phyloP scores from a whole-genome alignment of 805 yeast species.

The Wickerhamiella kazuoi region DNA sequence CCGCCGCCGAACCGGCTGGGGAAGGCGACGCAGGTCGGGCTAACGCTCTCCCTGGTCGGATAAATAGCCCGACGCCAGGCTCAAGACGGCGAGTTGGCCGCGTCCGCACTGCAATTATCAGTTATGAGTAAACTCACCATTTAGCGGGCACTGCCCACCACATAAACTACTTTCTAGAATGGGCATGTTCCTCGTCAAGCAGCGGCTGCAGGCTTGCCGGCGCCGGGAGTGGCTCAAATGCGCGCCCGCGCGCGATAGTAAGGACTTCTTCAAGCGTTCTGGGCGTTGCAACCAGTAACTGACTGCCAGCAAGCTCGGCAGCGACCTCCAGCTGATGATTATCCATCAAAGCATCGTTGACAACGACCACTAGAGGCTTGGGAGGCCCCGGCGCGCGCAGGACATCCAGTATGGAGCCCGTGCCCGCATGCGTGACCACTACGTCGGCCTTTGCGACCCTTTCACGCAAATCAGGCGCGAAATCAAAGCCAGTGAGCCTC shows the following conservation, averaged over 20 bases:
- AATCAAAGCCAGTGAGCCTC: conserved; percentile 30
- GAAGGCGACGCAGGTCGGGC: too few species aligned
- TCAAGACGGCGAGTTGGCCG: too few species aligned
- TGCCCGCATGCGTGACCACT: conserved; percentile 77
- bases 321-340: conserved; percentile 77
- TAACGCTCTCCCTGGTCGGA: too few species aligned
- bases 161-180: too few species aligned
- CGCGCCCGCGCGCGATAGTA: background rate
- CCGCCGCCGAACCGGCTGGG: too few species aligned
- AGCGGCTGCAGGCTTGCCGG: conserved; percentile 3
- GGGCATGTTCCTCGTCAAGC: too few species aligned
- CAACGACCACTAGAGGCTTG: conserved; percentile 49
- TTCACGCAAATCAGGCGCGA: conserved; percentile 26
- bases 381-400: conserved; percentile 26
- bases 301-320: conserved; percentile 24
- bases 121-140: too few species aligned
- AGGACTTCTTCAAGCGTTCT: conserved; percentile 1
- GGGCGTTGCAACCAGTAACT: background rate
- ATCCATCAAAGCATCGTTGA: conserved; percentile 60
- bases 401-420: conserved; percentile 80
- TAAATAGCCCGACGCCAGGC: too few species aligned
- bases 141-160: too few species aligned
- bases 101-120: too few species aligned
- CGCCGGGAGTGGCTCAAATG: conserved; percentile 4
- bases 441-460: conserved; percentile 33